Evolutionary conservation across 139 green algal genomes (phyloP).

Genomic region (Raphidocelis subcapitata): DNA sequence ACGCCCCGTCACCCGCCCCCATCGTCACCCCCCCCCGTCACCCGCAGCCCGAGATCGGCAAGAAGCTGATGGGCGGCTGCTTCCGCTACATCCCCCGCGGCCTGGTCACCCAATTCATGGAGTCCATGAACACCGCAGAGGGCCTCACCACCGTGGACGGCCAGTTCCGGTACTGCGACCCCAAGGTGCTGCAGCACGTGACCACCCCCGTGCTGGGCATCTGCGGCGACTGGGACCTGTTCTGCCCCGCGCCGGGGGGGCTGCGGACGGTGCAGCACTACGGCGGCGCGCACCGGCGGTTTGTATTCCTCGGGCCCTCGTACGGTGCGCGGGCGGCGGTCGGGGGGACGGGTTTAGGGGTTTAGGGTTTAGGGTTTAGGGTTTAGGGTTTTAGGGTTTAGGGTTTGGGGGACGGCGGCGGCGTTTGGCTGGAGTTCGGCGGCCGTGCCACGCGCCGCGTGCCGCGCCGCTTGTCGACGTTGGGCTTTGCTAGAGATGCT

Average conservation of each 20-base stretch:
- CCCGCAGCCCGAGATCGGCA: neutral
- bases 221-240: slow-evolving; percentile 29
- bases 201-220: slow-evolving; percentile 16
- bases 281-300: slow-evolving; percentile 16
- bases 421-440: too few species aligned
- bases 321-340: neutral
- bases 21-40: too few species aligned
- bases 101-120: slow-evolving; percentile 25
- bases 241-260: slow-evolving; percentile 24
- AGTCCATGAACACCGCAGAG: slow-evolving; percentile 9
- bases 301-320: slow-evolving; percentile 13
- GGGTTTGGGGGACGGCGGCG: too few species aligned
- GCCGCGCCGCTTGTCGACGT: too few species aligned
- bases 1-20: too few species aligned
- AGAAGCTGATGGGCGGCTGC: slow-evolving; percentile 10
- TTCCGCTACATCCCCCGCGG: slow-evolving; percentile 23
- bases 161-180: slow-evolving; percentile 9
- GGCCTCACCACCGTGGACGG: slow-evolving; percentile 7
- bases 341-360: too few species aligned
- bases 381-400: too few species aligned
- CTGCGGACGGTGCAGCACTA: slow-evolving; percentile 15
- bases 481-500: too few species aligned
- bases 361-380: too few species aligned
- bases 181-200: neutral
- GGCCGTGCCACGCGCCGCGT: too few species aligned